Conservation (phyloP, 768 basidiomycete genomes). For the Exidia glandulosa region DNA sequence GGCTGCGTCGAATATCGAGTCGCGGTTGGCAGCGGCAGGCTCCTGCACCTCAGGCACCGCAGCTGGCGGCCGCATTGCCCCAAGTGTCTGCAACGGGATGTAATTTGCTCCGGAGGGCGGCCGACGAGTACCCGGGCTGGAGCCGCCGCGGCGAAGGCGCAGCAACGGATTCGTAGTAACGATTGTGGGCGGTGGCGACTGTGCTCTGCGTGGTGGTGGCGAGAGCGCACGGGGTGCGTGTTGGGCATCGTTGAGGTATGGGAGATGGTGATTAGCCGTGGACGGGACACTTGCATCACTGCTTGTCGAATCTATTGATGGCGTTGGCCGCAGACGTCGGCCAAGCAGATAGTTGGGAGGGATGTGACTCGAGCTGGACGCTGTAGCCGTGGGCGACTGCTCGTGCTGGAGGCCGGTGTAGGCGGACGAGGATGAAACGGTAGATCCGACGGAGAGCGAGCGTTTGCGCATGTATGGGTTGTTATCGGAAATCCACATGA, state of each 20-base stretch:
- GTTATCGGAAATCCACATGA: background rate
- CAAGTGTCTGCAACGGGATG: background rate
- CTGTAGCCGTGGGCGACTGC: background rate
- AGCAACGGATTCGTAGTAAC: background rate
- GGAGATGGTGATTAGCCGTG: background rate
- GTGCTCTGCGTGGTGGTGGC: background rate
- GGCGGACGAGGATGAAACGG: background rate
- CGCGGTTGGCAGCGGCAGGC: background rate
- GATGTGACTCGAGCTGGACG: background rate
- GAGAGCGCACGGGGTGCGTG: background rate
- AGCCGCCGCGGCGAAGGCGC: background rate
- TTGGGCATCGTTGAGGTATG: background rate
- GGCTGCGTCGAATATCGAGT: background rate
- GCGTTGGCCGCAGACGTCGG: background rate
- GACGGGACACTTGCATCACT: background rate
- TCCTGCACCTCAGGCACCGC: too few species aligned
- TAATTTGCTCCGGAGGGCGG: background rate
- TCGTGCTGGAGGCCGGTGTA: background rate
- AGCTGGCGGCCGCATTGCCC: background rate
- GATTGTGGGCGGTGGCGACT: background rate
- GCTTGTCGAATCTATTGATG: background rate
- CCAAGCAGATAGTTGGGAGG: background rate
- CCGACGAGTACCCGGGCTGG: background rate
- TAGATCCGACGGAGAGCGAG: background rate
- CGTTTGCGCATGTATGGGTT: background rate